Evolutionary conservation across 2,329 filamentous ascomycete genomes (phyloP).

Genomic region (Aspergillus pseudoterreus): DNA sequence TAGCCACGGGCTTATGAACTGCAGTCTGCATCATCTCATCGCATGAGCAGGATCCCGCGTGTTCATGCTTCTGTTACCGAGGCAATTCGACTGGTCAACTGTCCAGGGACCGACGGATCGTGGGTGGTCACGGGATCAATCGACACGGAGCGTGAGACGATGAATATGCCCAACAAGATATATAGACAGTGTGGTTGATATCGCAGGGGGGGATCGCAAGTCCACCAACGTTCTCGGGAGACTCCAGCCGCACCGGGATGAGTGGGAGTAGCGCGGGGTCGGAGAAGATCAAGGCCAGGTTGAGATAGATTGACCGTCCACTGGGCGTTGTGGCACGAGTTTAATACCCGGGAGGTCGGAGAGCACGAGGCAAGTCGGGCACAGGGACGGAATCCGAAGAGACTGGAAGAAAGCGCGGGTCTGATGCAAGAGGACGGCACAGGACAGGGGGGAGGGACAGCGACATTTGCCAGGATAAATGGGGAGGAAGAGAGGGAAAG

Average conservation of each 20-base stretch:
- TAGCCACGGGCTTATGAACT: conserved; percentile 29
- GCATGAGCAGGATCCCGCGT: conserved; percentile 17
- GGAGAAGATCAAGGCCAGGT: background rate
- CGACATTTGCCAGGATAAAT: conserved; percentile 9
- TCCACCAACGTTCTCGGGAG: background rate
- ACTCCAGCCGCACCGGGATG: background rate
- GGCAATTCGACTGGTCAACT: conserved; percentile 8
- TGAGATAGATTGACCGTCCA: background rate
- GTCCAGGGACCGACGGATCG: background rate
- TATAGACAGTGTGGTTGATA: background rate
- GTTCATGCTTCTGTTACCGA: conserved; percentile 24
- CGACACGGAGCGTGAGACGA: background rate
- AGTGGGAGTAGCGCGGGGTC: background rate
- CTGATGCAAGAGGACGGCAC: background rate
- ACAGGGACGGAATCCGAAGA: conserved; percentile 2
- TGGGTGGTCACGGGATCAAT: background rate
- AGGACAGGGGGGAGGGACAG: conserved; percentile 1
- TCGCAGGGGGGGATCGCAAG: too few relatives aligned
- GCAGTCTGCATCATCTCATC: conserved; percentile 35
- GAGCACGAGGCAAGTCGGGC: background rate
- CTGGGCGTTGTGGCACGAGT: background rate
- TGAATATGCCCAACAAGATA: background rate
- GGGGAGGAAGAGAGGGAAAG: background rate
- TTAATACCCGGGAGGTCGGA: background rate
- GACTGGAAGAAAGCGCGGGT: background rate